Base-by-base conservation (phyloP, 1,139 yeast species). In the Geotrichum klebahnii region DNA sequence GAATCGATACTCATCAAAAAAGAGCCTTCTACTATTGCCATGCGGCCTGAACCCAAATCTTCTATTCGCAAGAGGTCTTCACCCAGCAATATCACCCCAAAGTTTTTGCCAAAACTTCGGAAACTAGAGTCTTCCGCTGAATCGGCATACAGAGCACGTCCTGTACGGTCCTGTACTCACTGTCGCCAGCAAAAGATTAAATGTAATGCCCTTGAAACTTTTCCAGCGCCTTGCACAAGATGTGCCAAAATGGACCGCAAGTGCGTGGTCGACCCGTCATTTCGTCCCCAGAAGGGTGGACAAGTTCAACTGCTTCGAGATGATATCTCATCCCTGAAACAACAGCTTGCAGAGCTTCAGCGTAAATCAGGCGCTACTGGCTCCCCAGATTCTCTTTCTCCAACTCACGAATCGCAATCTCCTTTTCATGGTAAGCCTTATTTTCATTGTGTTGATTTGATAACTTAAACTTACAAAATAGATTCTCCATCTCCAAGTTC, bases 161-260 rank as follows among this genome's bases (percentile, higher is more conserved):
- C 96, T 0, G 95, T 89, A 1, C 85, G 96, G 0, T 84, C 95
- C 3, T 89, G 97, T 64, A 86, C 96, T 0, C 94, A 88, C 62
- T 89, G 97, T 65, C 80, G 97, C 49, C 97, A 89, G 64, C 97
- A 89, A 64, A 89, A 89, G 67, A 88, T 89, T 68, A 84, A 84
- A 62, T 89, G 97, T 68, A 87, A 89, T 63, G 97, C 97, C 0
- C 78, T 87, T 2, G 92, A 84, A 22, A 81, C 83, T 55, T 84
- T 78, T 59, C 96, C 97, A 1, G 74, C 74, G n/a, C 87, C 96
- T 0, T 89, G 97, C 66, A 77, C 83, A 31, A 69, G 96, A 53
- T 89, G 97, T 67, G 82, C 80, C 44, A 74, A 84, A 61, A 84
- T 85, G 86, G 82, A 81, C 1, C 73, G 89, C 39, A 78, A 77